These are phyloP conservation scores for Arachnopeziza araneosa DNA, from an alignment of 2,329 filamentous ascomycete genomes.

Conservation along the genomic window DNA sequence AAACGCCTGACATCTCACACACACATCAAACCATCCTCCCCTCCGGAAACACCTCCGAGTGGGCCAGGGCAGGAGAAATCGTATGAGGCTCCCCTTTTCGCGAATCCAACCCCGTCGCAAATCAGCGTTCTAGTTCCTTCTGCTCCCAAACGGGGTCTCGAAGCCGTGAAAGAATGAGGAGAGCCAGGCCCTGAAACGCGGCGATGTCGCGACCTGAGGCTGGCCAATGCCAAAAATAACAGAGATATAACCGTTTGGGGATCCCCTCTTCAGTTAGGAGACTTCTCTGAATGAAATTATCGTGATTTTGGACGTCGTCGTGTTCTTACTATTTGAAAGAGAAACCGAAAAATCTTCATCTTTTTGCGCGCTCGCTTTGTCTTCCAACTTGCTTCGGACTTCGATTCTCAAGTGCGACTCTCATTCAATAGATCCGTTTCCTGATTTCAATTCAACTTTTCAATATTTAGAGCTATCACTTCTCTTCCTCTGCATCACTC, in stretches of 20 bases:
- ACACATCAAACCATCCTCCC: background rate
- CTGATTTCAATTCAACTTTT: background rate
- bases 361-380: background rate
- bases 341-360: background rate
- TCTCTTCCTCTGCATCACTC: background rate
- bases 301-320: background rate
- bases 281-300: background rate
- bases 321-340: background rate
- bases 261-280: conserved; percentile 11
- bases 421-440: background rate
- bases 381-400: background rate
- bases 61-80: background rate
- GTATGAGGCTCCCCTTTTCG: background rate
- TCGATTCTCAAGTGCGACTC: background rate
- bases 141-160: background rate
- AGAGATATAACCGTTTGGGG: conserved; percentile 19
- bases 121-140: background rate
- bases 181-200: background rate
- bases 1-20: background rate
- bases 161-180: too few species aligned
- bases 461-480: background rate
- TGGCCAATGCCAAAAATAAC: conserved; percentile 8
- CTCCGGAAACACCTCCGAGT: background rate
- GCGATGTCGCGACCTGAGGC: background rate
- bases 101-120: background rate